These are phyloP conservation scores for Colletotrichum paranaense DNA, from an alignment of 2,329 filamentous ascomycete genomes.

Conservation along the genomic window DNA sequence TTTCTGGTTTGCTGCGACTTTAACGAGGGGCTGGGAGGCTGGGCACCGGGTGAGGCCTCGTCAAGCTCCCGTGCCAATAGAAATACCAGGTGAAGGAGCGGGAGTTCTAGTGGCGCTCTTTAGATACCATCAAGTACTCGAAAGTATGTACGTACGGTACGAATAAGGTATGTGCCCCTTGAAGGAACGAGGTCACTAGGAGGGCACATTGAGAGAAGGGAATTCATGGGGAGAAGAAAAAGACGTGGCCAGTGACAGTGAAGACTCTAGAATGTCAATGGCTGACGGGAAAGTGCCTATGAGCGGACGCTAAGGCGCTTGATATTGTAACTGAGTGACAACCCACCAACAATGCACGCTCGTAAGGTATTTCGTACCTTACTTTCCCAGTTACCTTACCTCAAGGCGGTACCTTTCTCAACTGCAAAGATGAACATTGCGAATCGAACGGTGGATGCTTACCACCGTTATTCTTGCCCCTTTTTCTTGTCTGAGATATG, in stretches of 20 bases:
- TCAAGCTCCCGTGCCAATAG: constrained; percentile 22
- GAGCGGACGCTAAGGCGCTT: constrained; percentile 5
- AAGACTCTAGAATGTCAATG: neutral
- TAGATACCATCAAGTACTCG: neutral
- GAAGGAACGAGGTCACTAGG: neutral
- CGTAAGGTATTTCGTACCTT: neutral
- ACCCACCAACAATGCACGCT: neutral
- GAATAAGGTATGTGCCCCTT: neutral
- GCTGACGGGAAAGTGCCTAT: neutral
- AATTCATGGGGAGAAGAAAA: neutral
- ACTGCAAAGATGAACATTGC: neutral
- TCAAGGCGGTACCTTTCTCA: neutral
- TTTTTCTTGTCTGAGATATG: neutral
- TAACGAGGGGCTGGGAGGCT: constrained; percentile 16
- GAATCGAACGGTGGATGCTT: too few relatives aligned
- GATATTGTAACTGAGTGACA: neutral
- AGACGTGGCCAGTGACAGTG: neutral
- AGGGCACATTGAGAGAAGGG: too few relatives aligned
- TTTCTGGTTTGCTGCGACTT: constrained; percentile 18
- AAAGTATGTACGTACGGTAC: neutral
- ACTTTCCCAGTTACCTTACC: neutral
- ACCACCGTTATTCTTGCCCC: neutral
- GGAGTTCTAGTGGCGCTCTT: neutral
- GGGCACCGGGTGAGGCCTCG: constrained; percentile 11
- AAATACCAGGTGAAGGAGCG: constrained; percentile 1